Conservation (phyloP, 2,329 filamentous ascomycete genomes). For the Fusarium sp. region DNA sequence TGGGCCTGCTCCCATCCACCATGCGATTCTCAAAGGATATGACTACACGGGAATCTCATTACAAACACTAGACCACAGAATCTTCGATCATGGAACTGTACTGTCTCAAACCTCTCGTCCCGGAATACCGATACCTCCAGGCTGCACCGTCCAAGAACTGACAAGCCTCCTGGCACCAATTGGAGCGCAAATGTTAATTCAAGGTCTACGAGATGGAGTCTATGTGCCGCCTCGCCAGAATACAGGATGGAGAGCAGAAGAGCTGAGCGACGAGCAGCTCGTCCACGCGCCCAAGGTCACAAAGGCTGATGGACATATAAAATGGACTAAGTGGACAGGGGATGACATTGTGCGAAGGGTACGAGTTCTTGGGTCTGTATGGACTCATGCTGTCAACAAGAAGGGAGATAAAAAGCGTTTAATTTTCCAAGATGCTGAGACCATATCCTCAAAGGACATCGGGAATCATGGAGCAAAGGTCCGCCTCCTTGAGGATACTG, state of each 20-base stretch:
- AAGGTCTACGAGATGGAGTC: constrained; percentile 68
- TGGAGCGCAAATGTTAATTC: constrained; percentile 77
- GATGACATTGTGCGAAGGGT: constrained; percentile 64
- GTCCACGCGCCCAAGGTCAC: constrained; percentile 78
- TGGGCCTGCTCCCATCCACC: constrained; percentile 87
- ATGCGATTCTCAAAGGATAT: constrained; percentile 75
- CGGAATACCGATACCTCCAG: constrained; percentile 61
- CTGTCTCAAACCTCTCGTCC: constrained; percentile 74
- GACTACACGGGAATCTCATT: constrained; percentile 78
- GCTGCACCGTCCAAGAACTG: constrained; percentile 56
- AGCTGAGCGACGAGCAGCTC: constrained; percentile 32
- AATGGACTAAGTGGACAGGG: constrained; percentile 65
- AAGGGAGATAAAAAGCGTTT: constrained; percentile 47
- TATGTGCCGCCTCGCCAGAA: constrained; percentile 71
- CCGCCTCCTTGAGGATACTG: constrained; percentile 27
- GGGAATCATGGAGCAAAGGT: background rate
- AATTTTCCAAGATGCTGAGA: constrained; percentile 51
- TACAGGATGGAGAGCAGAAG: constrained; percentile 43
- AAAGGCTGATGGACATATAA: constrained; percentile 69
- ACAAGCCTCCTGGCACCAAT: constrained; percentile 63
- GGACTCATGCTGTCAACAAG: constrained; percentile 58
- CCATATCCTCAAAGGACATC: constrained; percentile 12
- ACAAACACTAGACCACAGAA: constrained; percentile 81
- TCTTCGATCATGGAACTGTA: constrained; percentile 83
- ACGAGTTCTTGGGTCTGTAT: constrained; percentile 72